These are phyloP conservation scores for Phytophthora pinifolia DNA, from an alignment of 352 stramenopile species.

Conservation along the genomic window DNA sequence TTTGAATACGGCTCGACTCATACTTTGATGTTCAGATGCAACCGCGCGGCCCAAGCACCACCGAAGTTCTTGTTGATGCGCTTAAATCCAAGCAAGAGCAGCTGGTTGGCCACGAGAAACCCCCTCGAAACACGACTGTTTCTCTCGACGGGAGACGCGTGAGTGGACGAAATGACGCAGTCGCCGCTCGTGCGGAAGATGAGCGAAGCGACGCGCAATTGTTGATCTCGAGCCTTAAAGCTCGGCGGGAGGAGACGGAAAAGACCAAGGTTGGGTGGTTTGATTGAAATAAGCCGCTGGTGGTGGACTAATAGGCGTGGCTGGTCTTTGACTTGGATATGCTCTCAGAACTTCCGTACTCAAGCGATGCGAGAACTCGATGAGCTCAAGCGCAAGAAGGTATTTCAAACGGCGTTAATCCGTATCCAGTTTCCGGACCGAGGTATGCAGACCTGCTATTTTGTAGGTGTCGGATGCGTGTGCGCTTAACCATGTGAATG, in stretches of 20 bases:
- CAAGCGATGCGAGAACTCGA: constrained; percentile 88
- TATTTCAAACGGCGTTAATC: constrained; percentile 77
- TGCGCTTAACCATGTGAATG: constrained; percentile 2
- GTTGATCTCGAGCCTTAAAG: constrained; percentile 76
- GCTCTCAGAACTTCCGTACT: constrained; percentile 74
- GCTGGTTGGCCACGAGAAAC: constrained; percentile 58
- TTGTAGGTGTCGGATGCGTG: neutral
- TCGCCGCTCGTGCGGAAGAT: constrained; percentile 20
- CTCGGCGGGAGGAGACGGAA: constrained; percentile 68
- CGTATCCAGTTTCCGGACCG: constrained; percentile 84
- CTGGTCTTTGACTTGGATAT: constrained; percentile 14
- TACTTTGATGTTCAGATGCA: constrained; percentile 52
- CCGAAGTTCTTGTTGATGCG: constrained; percentile 72
- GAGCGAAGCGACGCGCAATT: constrained; percentile 61
- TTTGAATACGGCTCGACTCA: neutral
- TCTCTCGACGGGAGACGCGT: constrained; percentile 28
- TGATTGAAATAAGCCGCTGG: neutral
- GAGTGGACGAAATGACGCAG: constrained; percentile 12
- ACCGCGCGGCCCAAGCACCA: constrained; percentile 73
- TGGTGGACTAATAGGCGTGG: neutral
- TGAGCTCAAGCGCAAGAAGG: constrained; percentile 79
- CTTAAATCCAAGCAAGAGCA: constrained; percentile 80
- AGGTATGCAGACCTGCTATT: constrained; percentile 36
- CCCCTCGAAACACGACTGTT: constrained; percentile 66
- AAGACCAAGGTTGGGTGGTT: constrained; percentile 64